Evolutionary conservation across 192 early-diverging fungal species (phyloP).

Genomic region (Allomyces javanicus): DNA sequence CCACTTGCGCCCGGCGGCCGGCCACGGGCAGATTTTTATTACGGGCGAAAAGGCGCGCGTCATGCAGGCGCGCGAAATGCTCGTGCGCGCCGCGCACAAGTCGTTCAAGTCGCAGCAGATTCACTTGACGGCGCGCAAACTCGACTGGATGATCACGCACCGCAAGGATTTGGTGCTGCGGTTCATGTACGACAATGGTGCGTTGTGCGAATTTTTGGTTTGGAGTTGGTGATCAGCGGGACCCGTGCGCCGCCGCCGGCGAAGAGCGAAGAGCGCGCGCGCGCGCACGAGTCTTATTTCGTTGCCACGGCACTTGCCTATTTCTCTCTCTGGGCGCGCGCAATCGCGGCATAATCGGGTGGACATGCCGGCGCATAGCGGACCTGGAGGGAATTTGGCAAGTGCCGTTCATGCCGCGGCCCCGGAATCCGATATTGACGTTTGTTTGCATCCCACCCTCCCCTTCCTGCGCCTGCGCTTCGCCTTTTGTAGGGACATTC

Average conservation of each 20-base stretch:
- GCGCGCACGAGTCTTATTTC: no score
- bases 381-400: no score
- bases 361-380: no score
- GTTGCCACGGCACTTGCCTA: conserved; percentile 1
- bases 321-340: not conserved
- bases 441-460: no score
- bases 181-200: conserved; percentile 63
- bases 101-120: conserved; percentile 9
- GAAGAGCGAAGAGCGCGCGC: no score
- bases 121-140: conserved; percentile 31
- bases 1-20: conserved; percentile 8
- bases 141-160: conserved; percentile 58
- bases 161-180: conserved; percentile 35
- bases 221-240: no score
- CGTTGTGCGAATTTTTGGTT: conserved; percentile 4
- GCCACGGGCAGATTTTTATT: conserved; percentile 39
- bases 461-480: no score
- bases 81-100: conserved; percentile 20
- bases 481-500: conserved; percentile 14
- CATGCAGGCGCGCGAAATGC: conserved; percentile 25
- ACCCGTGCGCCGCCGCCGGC: no score
- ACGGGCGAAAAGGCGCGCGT: conserved; percentile 35
- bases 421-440: no score
- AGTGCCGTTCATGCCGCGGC: no score
- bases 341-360: no score